Evolutionary conservation across 2,329 filamentous ascomycete genomes (phyloP).

Genomic region (Penicillium psychrosexuale): DNA sequence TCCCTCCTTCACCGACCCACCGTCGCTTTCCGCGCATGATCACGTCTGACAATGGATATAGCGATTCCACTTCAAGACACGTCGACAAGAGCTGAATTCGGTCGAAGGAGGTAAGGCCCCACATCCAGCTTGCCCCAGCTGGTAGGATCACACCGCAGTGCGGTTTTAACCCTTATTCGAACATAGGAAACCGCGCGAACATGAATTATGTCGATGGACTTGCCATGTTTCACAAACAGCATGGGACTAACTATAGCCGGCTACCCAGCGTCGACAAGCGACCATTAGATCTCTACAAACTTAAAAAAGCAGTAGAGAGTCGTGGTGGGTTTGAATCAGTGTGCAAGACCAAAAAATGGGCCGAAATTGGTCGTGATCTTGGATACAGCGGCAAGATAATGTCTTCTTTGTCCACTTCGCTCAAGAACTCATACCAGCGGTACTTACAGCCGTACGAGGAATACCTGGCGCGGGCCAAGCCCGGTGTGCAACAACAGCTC

Average conservation of each 20-base stretch:
- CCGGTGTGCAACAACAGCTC: slow-evolving; percentile 92
- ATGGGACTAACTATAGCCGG: slow-evolving; percentile 88
- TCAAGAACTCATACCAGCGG: slow-evolving; percentile 97
- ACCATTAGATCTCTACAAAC: slow-evolving; percentile 86
- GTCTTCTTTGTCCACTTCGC: slow-evolving; percentile 94
- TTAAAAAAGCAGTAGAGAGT: slow-evolving; percentile 95
- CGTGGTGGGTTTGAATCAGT: slow-evolving; percentile 94
- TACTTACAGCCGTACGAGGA: slow-evolving; percentile 98
- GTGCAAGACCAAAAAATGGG: slow-evolving; percentile 98
- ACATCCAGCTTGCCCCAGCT: slow-evolving; percentile 25
- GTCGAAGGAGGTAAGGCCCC: slow-evolving; percentile 81
- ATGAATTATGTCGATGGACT: slow-evolving; percentile 94
- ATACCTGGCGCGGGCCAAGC: slow-evolving; percentile 84
- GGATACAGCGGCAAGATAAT: slow-evolving; percentile 99
- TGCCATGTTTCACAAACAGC: slow-evolving; percentile 93
- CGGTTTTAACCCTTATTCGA: slow-evolving; percentile 39
- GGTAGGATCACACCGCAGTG: slow-evolving; percentile 29
- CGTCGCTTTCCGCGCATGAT: background rate
- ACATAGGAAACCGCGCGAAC: slow-evolving; percentile 83
- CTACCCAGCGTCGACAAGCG: slow-evolving; percentile 97
- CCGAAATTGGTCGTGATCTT: slow-evolving; percentile 91
- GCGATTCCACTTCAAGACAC: slow-evolving; percentile 95
- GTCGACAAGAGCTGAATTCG: slow-evolving; percentile 94
- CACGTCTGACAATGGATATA: slow-evolving; percentile 44
- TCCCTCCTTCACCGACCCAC: background rate